Evolutionary conservation across 1,139 yeast species (phyloP).

Genomic region (Scheffersomyces lignicola): DNA sequence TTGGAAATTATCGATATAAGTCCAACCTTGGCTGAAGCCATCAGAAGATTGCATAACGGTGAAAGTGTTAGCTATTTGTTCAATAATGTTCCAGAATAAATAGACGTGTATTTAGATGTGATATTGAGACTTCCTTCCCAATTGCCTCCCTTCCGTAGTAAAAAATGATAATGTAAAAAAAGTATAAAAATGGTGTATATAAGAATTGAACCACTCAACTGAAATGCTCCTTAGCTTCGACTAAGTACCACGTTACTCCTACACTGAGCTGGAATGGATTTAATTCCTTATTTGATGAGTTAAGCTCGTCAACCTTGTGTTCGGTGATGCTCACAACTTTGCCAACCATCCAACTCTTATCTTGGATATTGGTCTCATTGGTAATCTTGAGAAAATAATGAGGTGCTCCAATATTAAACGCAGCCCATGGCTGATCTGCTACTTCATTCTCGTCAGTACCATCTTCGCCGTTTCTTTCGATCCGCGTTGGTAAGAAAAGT

Average conservation of each 20-base stretch:
- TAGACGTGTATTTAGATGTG: background rate
- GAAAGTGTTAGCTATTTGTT: constrained; percentile 92
- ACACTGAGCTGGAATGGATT: constrained; percentile 53
- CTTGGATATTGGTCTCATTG: constrained; percentile 20
- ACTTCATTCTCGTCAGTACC: constrained; percentile 18
- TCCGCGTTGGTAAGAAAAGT: constrained; percentile 74
- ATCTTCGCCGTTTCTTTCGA: constrained; percentile 30
- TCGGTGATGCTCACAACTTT: constrained; percentile 54
- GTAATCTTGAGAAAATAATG: constrained; percentile 61
- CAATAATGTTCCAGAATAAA: constrained; percentile 50
- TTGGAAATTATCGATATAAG: constrained; percentile 83
- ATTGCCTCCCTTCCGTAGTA: background rate
- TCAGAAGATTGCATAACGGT: constrained; percentile 95
- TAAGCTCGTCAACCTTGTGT: constrained; percentile 40
- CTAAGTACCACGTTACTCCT: constrained; percentile 52
- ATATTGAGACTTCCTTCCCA: background rate
- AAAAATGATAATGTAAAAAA: background rate
- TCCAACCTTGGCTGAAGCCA: constrained; percentile 92
- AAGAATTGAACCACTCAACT: background rate
- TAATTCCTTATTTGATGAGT: constrained; percentile 23
- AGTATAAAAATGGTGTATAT: no score
- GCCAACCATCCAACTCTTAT: constrained; percentile 74
- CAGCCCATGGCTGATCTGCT: constrained; percentile 72
- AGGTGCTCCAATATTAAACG: constrained; percentile 79
- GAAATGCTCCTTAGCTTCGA: constrained; percentile 43